Base-by-base conservation (phyloP, 768 basidiomycete species). In the Lepiota venenata region DNA sequence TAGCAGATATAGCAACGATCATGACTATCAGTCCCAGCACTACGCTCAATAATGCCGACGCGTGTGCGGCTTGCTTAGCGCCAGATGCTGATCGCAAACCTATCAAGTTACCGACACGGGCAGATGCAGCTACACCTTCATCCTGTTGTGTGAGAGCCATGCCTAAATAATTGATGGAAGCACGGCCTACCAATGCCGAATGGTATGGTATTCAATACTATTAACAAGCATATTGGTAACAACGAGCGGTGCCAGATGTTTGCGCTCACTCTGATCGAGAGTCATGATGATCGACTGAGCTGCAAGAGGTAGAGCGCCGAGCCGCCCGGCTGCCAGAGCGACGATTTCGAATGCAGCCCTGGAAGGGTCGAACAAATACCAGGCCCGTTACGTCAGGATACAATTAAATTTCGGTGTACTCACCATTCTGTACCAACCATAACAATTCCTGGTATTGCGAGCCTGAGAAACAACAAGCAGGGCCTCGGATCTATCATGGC, bases 261-360 rank as follows among this genome's bases (percentile, higher is more conserved):
- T 11, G 32, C 32, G 9, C 32, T 32, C 32, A 32, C 32, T 32
- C 32, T 32, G 32, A 32, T 32, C 32, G 8, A 32, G 32, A 32
- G 32, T 32, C 32, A 32, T 32, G 32, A 32, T 32, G 10, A 32
- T 11, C 0, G 85, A 84, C 60, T 91, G 89, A 1, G 86, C 88
- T 3, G 86, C 87, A 35, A 91, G 74, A 1, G 86, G 72, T 29
- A 87, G 64, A n/a, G 76, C 63, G 6, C 88, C 88, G 3, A 91
- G 72, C 16, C 81, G 75, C 3, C 87, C 89, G 2, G 89, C 89
- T 15, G 86, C 85, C 20, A 91, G 71, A 3, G 89, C 87, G 10
- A 91, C 88, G 37, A 91, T 88, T 63, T 91, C 89, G 59, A 91
- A 91, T 0, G 88, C 85, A 41, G 84, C 85, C 88, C 88, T 88